phyloP scores from a whole-genome alignment of 2,329 filamentous ascomycete species.

The Torrubiellomyces zombiae region DNA sequence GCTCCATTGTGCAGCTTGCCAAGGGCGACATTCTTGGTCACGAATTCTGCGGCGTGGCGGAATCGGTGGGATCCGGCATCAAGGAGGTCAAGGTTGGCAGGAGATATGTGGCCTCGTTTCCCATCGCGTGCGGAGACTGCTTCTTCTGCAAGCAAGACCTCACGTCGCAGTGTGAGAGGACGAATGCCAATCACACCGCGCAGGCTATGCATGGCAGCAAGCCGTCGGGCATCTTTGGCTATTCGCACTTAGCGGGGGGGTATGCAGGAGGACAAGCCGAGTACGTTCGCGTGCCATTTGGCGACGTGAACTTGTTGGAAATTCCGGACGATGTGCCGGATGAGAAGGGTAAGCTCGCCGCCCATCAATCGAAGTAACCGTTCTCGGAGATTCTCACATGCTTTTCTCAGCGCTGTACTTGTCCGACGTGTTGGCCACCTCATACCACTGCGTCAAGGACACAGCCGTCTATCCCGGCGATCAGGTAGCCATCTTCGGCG shows the following conservation, averaged over 20 bases:
- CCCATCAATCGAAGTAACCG: background rate
- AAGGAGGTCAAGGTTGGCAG: slow-evolving; percentile 40
- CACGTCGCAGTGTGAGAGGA: slow-evolving; percentile 64
- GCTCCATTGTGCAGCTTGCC: slow-evolving; percentile 37
- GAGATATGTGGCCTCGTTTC: slow-evolving; percentile 71
- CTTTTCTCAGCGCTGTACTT: slow-evolving; percentile 41
- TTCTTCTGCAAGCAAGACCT: slow-evolving; percentile 66
- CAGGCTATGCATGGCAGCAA: slow-evolving; percentile 65
- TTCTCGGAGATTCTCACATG: slow-evolving; percentile 1
- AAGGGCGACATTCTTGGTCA: slow-evolving; percentile 53
- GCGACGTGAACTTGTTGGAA: slow-evolving; percentile 64
- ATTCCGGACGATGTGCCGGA: slow-evolving; percentile 68
- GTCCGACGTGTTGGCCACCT: slow-evolving; percentile 64
- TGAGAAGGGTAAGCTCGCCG: slow-evolving; percentile 43
- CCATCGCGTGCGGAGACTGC: slow-evolving; percentile 61
- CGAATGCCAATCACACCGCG: slow-evolving; percentile 54
- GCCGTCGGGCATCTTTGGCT: slow-evolving; percentile 59
- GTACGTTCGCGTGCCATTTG: slow-evolving; percentile 67
- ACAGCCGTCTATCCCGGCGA: slow-evolving; percentile 66
- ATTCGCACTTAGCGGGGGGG: slow-evolving; percentile 66
- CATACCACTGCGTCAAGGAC: slow-evolving; percentile 70
- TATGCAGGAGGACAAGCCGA: slow-evolving; percentile 82
- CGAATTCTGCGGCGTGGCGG: slow-evolving; percentile 40
- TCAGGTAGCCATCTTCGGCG: slow-evolving; percentile 70
- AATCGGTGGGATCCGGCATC: slow-evolving; percentile 36